Evolutionary conservation across 352 stramenopile genomes (phyloP).

Genomic region (Elongisporangium anandrum): DNA sequence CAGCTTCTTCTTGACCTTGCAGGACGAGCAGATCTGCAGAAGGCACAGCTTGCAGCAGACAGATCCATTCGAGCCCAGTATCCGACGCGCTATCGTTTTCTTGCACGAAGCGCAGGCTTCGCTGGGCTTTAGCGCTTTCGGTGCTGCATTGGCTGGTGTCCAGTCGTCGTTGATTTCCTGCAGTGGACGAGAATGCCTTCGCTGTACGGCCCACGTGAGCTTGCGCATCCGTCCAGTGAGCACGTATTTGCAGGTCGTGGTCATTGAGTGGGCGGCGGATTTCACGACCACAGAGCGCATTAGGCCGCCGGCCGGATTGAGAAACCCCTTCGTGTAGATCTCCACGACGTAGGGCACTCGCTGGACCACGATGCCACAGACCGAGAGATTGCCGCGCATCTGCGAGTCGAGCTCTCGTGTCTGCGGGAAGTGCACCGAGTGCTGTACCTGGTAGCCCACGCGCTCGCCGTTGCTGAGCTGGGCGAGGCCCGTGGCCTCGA

Average conservation of each 20-base stretch:
- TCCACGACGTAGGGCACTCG: conserved; percentile 31
- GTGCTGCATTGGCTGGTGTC: conserved; percentile 2
- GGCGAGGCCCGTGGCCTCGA: conserved; percentile 42
- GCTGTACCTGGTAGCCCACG: conserved; percentile 43
- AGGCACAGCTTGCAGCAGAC: conserved; percentile 27
- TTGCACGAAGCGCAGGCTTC: not conserved
- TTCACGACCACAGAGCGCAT: conserved; percentile 24
- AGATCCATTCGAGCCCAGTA: not conserved
- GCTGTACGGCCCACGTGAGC: conserved; percentile 43
- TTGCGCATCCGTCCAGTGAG: conserved; percentile 67
- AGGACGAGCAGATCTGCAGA: conserved; percentile 30
- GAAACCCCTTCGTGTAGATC: conserved; percentile 35
- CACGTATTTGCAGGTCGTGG: conserved; percentile 28
- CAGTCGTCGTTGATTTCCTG: conserved; percentile 10
- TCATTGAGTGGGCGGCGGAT: conserved; percentile 24
- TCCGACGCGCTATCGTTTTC: not conserved
- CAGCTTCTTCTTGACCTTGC: conserved; percentile 27
- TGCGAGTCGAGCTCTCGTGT: conserved; percentile 24
- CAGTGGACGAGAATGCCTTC: not conserved
- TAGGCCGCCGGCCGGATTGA: conserved; percentile 25
- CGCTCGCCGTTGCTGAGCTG: conserved; percentile 37
- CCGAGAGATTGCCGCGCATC: conserved; percentile 41
- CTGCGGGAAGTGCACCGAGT: conserved; percentile 48
- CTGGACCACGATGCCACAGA: conserved; percentile 53
- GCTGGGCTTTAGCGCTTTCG: not conserved